Percentiles rank a stretch among this genome's conserved stretches.
phyloP scores from a whole-genome alignment of 495 filamentous ascomycete species.

The Xylaria grammica region DNA sequence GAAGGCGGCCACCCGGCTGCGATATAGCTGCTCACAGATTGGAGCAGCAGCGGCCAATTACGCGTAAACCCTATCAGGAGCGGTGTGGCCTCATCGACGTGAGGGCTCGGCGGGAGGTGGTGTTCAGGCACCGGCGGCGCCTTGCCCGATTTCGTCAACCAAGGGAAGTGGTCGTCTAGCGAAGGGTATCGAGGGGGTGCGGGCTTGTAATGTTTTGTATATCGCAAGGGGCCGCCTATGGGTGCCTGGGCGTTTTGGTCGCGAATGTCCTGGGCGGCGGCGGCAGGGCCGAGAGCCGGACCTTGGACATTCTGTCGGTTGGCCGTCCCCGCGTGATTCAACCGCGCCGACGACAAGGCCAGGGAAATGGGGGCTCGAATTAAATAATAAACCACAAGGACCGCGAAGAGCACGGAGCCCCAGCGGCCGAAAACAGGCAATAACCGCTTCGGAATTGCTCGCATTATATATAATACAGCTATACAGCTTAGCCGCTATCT shows the following conservation, averaged over 20 bases:
- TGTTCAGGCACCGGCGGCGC: slow-evolving; percentile 37
- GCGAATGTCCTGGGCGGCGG: slow-evolving; percentile 22
- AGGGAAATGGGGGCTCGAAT: slow-evolving; percentile 33
- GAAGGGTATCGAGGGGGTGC: slow-evolving; percentile 27
- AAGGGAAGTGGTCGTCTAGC: slow-evolving; percentile 37
- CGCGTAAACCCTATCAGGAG: slow-evolving; percentile 65
- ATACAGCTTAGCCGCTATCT: slow-evolving; percentile 31
- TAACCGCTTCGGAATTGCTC: slow-evolving; percentile 36
- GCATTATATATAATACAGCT: too few species aligned
- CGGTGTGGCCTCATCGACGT: slow-evolving; percentile 52
- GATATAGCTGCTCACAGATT: slow-evolving; percentile 63
- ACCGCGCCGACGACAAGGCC: slow-evolving; percentile 21
- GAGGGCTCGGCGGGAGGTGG: slow-evolving; percentile 43
- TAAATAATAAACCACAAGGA: slow-evolving; percentile 34
- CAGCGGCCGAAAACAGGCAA: slow-evolving; percentile 36
- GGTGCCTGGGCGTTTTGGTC: slow-evolving; percentile 30
- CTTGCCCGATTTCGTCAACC: slow-evolving; percentile 27
- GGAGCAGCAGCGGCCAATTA: slow-evolving; percentile 63
- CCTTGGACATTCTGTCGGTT: slow-evolving; percentile 13
- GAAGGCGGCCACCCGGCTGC: slow-evolving; percentile 64
- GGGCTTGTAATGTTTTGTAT: slow-evolving; percentile 37
- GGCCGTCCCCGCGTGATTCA: slow-evolving; percentile 7
- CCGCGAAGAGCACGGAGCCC: slow-evolving; percentile 32
- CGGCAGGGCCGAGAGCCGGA: slow-evolving; percentile 15
- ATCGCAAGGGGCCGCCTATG: slow-evolving; percentile 17